These are phyloP conservation scores for Magnusiomyces ingens DNA, from an alignment of 1,139 yeast species.

Conservation along the genomic window DNA sequence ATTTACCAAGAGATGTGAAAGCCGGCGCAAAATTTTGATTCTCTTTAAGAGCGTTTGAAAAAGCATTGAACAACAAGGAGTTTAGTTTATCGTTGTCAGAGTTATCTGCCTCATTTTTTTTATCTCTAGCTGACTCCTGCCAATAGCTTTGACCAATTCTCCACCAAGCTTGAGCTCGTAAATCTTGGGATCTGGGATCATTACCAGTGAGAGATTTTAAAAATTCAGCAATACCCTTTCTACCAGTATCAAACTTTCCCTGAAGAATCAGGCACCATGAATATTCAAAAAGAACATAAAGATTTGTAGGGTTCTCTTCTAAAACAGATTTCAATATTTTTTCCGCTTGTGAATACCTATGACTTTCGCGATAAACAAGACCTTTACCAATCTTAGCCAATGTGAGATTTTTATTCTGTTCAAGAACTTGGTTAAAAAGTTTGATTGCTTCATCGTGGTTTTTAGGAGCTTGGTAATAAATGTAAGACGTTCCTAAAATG, in stretches of 20 bases:
- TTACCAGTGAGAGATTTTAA: slow-evolving; percentile 43
- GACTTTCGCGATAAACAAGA: slow-evolving; percentile 61
- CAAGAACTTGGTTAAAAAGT: slow-evolving; percentile 58
- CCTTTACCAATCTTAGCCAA: slow-evolving; percentile 80
- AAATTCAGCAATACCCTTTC: slow-evolving; percentile 43
- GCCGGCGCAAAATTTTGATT: slow-evolving; percentile 65
- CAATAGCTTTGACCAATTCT: slow-evolving; percentile 60
- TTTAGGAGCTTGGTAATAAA: slow-evolving; percentile 85
- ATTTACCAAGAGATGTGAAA: slow-evolving; percentile 69
- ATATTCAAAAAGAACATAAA: slow-evolving; percentile 59
- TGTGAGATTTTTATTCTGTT: slow-evolving; percentile 44
- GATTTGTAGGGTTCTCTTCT: slow-evolving; percentile 45
- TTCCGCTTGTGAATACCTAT: slow-evolving; percentile 49
- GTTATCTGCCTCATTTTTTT: slow-evolving; percentile 17
- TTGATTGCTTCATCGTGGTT: slow-evolving; percentile 69
- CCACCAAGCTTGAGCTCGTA: slow-evolving; percentile 60
- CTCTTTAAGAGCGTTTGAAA: slow-evolving; percentile 58
- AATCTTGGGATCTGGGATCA: slow-evolving; percentile 47
- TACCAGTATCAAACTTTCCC: slow-evolving; percentile 48
- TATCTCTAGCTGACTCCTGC: slow-evolving; percentile 9
- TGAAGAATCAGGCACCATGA: slow-evolving; percentile 72
- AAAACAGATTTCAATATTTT: slow-evolving; percentile 47
- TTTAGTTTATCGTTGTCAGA: slow-evolving; percentile 25
- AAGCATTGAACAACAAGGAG: slow-evolving; percentile 43
- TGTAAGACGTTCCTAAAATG: slow-evolving; percentile 67